phyloP scores from a whole-genome alignment of 768 basidiomycete species.

The Lentinula lateritia region DNA sequence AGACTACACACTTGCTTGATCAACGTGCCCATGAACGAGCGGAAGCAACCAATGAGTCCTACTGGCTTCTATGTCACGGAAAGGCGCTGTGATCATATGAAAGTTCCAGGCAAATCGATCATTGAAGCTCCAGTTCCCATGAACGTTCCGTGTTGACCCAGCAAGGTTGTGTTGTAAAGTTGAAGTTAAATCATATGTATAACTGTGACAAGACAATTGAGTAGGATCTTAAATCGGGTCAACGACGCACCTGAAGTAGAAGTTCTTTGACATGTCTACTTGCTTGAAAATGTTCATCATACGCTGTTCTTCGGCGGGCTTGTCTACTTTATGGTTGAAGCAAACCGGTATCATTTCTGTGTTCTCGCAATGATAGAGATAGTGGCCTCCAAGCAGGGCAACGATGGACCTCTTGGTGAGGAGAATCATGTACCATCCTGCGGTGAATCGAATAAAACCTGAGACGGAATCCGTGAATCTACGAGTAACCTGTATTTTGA shows the following conservation, averaged over 20 bases:
- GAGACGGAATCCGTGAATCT: not conserved
- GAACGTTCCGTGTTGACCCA: conserved; percentile 36
- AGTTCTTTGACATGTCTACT: conserved; percentile 98
- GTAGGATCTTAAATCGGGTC: not conserved
- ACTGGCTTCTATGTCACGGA: conserved; percentile 38
- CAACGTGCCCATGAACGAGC: conserved; percentile 92
- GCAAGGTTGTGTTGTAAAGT: conserved; percentile 90
- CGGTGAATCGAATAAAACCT: conserved; percentile 94
- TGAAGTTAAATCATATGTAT: conserved; percentile 96
- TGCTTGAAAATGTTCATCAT: conserved; percentile 90
- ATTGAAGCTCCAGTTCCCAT: conserved; percentile 64
- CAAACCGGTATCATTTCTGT: conserved; percentile 79
- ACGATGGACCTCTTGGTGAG: conserved; percentile 89
- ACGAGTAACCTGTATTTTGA: not conserved
- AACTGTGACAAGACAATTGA: conserved; percentile 37
- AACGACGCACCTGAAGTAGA: conserved; percentile 81
- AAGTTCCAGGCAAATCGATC: conserved; percentile 96
- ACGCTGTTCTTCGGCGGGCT: conserved; percentile 83
- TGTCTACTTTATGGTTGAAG: conserved; percentile 79
- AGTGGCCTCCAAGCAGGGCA: conserved; percentile 91
- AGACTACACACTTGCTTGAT: conserved; percentile 85
- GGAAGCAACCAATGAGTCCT: conserved; percentile 84
- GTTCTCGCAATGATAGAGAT: conserved; percentile 92
- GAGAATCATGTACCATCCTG: conserved; percentile 93
- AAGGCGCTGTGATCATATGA: conserved; percentile 72